Evolutionary conservation across 1,284 basidiomycete species (phyloP).

Genomic region (Malassezia vespertilionis): DNA sequence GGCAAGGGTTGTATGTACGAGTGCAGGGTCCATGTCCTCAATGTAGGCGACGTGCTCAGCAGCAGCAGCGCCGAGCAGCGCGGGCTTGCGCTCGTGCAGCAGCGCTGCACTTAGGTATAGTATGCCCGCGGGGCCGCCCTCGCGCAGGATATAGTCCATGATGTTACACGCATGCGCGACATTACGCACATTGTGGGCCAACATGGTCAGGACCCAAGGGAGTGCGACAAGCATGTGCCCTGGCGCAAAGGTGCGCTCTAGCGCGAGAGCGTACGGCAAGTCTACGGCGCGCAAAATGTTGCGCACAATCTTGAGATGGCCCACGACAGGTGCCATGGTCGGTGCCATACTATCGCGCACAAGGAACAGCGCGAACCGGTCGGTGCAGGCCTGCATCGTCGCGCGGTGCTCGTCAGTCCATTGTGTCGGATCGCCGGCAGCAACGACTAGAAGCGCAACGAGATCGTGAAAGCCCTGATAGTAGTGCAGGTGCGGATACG

Average conservation of each 20-base stretch:
- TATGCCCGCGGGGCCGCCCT: conserved; percentile 62
- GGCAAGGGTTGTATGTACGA: conserved; percentile 25
- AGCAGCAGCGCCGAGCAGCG: conserved; percentile 15
- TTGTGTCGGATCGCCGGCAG: not conserved
- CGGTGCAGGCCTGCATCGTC: conserved; percentile 16
- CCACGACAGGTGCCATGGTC: conserved; percentile 71
- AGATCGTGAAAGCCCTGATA: conserved; percentile 87
- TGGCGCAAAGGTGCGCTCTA: conserved; percentile 57
- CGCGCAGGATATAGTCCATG: conserved; percentile 72
- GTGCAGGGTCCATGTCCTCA: conserved; percentile 22
- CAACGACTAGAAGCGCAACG: conserved; percentile 68
- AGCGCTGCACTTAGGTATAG: conserved; percentile 75
- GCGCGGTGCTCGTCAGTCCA: too few relatives aligned
- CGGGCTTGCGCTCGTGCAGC: conserved; percentile 45
- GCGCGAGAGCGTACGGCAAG: conserved; percentile 57
- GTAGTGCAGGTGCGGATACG: conserved; percentile 63
- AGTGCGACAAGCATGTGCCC: conserved; percentile 63
- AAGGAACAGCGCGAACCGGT: conserved; percentile 67
- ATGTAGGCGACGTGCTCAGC: not conserved
- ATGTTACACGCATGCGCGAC: conserved; percentile 62
- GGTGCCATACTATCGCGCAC: conserved; percentile 78
- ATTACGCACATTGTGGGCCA: conserved; percentile 71
- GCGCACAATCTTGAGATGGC: conserved; percentile 62
- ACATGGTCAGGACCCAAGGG: conserved; percentile 76
- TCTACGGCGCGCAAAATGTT: conserved; percentile 63